phyloP scores from a whole-genome alignment of 495 filamentous ascomycete genomes.

The Schizothecium vesticola region DNA sequence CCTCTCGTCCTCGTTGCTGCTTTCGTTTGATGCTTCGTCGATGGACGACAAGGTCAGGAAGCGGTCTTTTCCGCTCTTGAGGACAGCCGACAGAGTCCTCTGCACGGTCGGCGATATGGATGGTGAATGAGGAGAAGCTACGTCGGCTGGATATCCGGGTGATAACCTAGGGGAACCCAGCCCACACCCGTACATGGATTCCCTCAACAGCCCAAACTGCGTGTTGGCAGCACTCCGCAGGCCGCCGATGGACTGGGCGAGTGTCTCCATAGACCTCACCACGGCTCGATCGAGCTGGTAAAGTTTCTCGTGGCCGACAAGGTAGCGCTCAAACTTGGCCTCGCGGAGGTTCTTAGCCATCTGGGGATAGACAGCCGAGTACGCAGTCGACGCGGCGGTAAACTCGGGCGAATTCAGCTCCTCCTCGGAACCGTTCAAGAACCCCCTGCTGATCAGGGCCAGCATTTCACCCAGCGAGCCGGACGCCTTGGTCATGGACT shows the following conservation, averaged over 20 bases:
- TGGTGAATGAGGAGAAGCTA: conserved; percentile 29
- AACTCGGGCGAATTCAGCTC: conserved; percentile 63
- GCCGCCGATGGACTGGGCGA: conserved; percentile 87
- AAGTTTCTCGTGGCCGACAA: conserved; percentile 74
- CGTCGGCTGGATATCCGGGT: neutral
- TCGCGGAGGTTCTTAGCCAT: conserved; percentile 79
- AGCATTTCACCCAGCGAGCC: conserved; percentile 76
- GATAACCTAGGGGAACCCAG: conserved; percentile 8
- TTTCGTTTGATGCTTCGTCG: conserved; percentile 61
- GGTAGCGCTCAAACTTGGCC: conserved; percentile 84
- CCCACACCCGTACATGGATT: conserved; percentile 36
- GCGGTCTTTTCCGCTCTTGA: conserved; percentile 26
- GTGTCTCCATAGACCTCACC: conserved; percentile 76
- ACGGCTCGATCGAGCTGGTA: conserved; percentile 75
- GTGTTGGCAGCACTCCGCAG: conserved; percentile 82
- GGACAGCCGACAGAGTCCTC: conserved; percentile 28
- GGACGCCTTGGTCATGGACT: conserved; percentile 69
- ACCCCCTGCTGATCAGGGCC: conserved; percentile 74
- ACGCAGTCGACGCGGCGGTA: conserved; percentile 57
- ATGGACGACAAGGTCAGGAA: conserved; percentile 52
- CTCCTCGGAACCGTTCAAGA: conserved; percentile 77
- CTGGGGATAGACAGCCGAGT: conserved; percentile 62
- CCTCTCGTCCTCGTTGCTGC: conserved; percentile 33
- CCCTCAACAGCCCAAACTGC: conserved; percentile 76
- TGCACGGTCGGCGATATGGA: conserved; percentile 28